These are phyloP conservation scores for Fusarium liriodendri DNA, from an alignment of 2,329 filamentous ascomycete genomes.

Conservation along the genomic window DNA sequence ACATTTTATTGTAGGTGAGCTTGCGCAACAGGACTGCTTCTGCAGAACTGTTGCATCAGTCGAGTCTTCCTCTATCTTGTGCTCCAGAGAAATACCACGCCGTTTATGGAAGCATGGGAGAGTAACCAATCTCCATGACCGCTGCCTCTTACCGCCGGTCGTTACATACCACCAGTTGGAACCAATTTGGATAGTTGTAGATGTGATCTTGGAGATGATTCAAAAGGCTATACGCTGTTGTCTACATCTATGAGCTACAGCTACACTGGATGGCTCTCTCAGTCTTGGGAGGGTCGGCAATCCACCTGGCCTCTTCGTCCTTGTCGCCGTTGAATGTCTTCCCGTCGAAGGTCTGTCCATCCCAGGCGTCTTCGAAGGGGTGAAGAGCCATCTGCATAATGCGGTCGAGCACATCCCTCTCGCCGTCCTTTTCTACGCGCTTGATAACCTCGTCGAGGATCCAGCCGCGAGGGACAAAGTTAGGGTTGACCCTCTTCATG, in stretches of 20 bases:
- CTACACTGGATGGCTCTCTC: constrained; percentile 91
- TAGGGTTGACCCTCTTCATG: constrained; percentile 93
- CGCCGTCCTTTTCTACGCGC: constrained; percentile 84
- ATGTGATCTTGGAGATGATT: not conserved
- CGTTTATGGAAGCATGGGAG: constrained; percentile 80
- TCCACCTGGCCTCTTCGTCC: constrained; percentile 84
- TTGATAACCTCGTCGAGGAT: constrained; percentile 93
- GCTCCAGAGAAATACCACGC: constrained; percentile 72
- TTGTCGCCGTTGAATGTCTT: constrained; percentile 67
- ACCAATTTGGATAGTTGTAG: constrained; percentile 22
- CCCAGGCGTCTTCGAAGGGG: constrained; percentile 87
- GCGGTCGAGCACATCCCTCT: constrained; percentile 80
- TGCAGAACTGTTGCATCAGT: constrained; percentile 57
- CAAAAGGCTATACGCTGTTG: not conserved
- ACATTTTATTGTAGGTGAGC: constrained; percentile 79
- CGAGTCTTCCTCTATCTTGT: constrained; percentile 81
- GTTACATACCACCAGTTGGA: constrained; percentile 63
- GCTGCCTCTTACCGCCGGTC: constrained; percentile 79
- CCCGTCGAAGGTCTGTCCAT: constrained; percentile 59
- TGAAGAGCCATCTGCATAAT: constrained; percentile 86
- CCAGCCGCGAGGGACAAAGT: constrained; percentile 92
- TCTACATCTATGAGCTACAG: constrained; percentile 78
- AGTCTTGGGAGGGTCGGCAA: constrained; percentile 82
- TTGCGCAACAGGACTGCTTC: constrained; percentile 60
- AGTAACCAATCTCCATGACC: constrained; percentile 68